Percentiles rank a stretch among this genome's conserved stretches.
Evolutionary conservation across 768 basidiomycete genomes (phyloP).

Genomic region (Naganishia friedmannii): DNA sequence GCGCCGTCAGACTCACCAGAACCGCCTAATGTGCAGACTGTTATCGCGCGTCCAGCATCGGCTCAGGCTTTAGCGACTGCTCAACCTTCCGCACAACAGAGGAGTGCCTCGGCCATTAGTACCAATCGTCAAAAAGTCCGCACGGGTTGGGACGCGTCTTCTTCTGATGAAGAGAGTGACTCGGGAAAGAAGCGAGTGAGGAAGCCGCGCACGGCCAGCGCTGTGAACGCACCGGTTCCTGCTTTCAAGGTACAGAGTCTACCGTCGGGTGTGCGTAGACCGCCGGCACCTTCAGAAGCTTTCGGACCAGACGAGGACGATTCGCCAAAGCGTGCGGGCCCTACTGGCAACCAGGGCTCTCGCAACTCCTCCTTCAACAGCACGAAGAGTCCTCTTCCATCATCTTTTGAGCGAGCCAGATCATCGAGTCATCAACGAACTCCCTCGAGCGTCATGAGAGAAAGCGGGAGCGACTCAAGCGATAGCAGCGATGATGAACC

Average conservation of each 20-base stretch:
- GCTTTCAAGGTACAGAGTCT: constrained; percentile 26
- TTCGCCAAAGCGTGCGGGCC: neutral
- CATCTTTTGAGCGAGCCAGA: constrained; percentile 15
- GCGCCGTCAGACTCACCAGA: neutral
- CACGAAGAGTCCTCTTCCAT: neutral
- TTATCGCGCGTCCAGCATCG: neutral
- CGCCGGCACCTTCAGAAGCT: constrained; percentile 31
- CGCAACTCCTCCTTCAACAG: neutral
- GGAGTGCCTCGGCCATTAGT: constrained; percentile 19
- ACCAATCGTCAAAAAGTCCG: constrained; percentile 1
- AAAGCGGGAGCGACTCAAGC: constrained; percentile 14
- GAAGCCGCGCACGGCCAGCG: constrained; percentile 9
- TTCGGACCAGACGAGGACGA: constrained; percentile 28
- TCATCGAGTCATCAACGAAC: constrained; percentile 12
- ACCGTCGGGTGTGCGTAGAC: constrained; percentile 30
- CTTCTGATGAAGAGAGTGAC: constrained; percentile 28
- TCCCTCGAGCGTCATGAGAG: neutral
- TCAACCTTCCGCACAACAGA: neutral
- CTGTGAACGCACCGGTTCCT: neutral
- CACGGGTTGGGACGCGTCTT: constrained; percentile 29
- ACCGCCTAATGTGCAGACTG: neutral
- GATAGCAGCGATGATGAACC: constrained; percentile 31
- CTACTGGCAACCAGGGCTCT: neutral
- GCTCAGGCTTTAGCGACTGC: neutral
- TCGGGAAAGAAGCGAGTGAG: constrained; percentile 5